Evolutionary conservation across 768 basidiomycete genomes (phyloP).

Genomic region (Tylopilus subfusipes): DNA sequence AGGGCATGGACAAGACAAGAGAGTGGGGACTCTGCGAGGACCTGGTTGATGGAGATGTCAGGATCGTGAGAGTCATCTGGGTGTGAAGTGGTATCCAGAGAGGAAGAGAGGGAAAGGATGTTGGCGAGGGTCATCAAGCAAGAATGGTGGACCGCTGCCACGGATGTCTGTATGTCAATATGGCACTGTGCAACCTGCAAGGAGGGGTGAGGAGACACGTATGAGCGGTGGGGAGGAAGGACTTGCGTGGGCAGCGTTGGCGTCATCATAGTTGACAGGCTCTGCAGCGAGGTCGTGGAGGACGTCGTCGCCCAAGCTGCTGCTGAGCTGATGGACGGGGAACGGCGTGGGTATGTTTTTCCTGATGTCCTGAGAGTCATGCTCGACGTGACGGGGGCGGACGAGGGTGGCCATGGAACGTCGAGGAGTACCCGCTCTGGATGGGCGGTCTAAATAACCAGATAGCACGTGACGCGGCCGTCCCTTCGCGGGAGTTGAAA

Average conservation of each 20-base stretch:
- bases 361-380: constrained; percentile 2
- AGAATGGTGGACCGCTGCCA: constrained; percentile 66
- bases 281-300: constrained; percentile 24
- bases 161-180: constrained; percentile 68
- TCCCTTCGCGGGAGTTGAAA: too few species aligned
- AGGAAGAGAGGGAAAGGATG: constrained; percentile 54
- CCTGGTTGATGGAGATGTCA: constrained; percentile 10
- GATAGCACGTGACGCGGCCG: too few species aligned
- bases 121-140: constrained; percentile 72
- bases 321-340: constrained; percentile 13
- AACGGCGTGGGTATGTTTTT: constrained; percentile 22
- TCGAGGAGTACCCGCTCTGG: neutral
- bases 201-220: neutral
- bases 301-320: constrained; percentile 5
- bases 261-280: constrained; percentile 19
- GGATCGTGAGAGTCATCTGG: constrained; percentile 49
- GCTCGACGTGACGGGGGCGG: constrained; percentile 8
- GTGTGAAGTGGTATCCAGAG: constrained; percentile 20
- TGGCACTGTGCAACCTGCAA: constrained; percentile 25
- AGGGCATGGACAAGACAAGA: constrained; percentile 20
- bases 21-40: constrained; percentile 17
- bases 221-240: neutral
- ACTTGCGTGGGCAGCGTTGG: constrained; percentile 8
- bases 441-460: too few species aligned
- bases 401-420: constrained; percentile 28